A percentile compares a stretch with the other conserved stretches of the same genome.
Conservation (phyloP, 352 stramenopile species). For the Thalassiosira ordinaria region DNA sequence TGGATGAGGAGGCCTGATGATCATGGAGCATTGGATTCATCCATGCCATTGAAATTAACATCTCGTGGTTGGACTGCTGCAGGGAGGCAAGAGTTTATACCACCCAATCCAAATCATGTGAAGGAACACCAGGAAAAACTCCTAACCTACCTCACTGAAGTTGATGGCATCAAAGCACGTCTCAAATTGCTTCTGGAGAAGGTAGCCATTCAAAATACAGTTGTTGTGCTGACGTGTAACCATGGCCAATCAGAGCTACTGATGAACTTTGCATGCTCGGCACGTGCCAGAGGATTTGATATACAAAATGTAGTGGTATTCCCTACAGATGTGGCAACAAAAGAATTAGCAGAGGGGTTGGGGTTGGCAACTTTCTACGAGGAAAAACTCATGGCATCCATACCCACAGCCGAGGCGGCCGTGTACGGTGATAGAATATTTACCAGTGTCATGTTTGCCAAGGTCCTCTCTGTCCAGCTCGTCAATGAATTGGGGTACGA, state of each 20-base stretch:
- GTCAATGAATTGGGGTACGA: constrained; percentile 81
- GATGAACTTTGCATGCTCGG: constrained; percentile 82
- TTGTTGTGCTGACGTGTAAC: constrained; percentile 83
- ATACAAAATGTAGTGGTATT: constrained; percentile 80
- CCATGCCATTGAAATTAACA: constrained; percentile 53
- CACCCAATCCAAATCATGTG: constrained; percentile 36
- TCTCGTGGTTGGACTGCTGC: constrained; percentile 45
- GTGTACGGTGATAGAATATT: constrained; percentile 85
- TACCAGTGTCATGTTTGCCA: constrained; percentile 83
- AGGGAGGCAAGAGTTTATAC: constrained; percentile 52
- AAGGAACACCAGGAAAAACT: constrained; percentile 53
- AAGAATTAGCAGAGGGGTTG: constrained; percentile 71
- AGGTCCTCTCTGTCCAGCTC: constrained; percentile 85
- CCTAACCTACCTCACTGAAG: constrained; percentile 52
- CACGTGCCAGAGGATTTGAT: constrained; percentile 63
- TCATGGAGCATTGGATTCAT: constrained; percentile 18
- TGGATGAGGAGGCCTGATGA: constrained; percentile 68
- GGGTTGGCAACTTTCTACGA: constrained; percentile 75
- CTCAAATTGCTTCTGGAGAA: constrained; percentile 61
- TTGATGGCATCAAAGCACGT: constrained; percentile 40
- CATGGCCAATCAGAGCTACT: constrained; percentile 79
- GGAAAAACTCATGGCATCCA: constrained; percentile 58
- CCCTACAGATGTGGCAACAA: constrained; percentile 73
- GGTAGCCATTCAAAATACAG: constrained; percentile 49
- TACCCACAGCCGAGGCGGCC: constrained; percentile 54